These are phyloP conservation scores for Sporisorium graminicola DNA, from an alignment of 1,284 basidiomycete genomes.

Conservation along the genomic window DNA sequence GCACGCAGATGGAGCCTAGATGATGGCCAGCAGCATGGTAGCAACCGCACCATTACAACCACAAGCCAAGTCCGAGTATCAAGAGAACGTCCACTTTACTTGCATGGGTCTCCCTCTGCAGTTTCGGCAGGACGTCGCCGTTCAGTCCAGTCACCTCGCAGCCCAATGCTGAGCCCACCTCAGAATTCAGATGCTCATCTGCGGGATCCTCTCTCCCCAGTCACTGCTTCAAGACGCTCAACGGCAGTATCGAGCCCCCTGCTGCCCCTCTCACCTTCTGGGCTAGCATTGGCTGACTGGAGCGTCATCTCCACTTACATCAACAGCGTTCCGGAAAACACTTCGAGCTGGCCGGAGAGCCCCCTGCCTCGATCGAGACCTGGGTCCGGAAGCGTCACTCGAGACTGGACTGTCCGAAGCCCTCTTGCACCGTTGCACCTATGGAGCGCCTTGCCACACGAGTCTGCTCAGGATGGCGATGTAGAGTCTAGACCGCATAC, in stretches of 20 bases:
- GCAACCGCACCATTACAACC: no score
- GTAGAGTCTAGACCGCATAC: neutral
- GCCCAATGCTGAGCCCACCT: neutral
- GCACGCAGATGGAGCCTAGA: constrained; percentile 4
- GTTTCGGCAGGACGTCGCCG: neutral
- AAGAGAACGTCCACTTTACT: neutral
- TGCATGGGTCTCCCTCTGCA: neutral
- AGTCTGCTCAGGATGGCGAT: neutral
- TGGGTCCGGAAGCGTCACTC: neutral
- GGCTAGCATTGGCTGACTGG: neutral
- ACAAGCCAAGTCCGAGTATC: neutral
- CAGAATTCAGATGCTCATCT: neutral
- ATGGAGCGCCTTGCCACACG: neutral
- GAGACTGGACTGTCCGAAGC: neutral
- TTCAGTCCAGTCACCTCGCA: constrained; percentile 1
- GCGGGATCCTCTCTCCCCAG: neutral
- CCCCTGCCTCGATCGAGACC: constrained; percentile 6
- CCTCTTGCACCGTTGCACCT: neutral
- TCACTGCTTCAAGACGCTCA: neutral
- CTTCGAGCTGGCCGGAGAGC: neutral
- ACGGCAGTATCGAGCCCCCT: neutral
- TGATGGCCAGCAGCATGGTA: neutral
- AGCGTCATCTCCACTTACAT: constrained; percentile 7
- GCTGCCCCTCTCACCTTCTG: neutral
- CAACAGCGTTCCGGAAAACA: neutral